Conservation (phyloP, 306 rosid species). For the Canavalia ensiformis region DNA sequence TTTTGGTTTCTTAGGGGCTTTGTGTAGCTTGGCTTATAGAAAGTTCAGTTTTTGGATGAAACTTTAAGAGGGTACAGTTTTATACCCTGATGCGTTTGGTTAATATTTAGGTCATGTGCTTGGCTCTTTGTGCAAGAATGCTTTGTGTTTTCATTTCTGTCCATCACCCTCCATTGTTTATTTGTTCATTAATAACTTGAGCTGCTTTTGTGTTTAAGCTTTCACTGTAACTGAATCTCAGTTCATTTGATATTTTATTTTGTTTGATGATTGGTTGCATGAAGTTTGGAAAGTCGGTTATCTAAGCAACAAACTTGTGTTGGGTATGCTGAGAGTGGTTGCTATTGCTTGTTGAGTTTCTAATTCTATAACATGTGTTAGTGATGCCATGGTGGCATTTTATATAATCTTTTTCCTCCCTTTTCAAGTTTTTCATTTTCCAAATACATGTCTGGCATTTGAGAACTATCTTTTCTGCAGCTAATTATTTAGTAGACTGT, state of each 20-base stretch:
- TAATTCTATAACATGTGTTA: not conserved
- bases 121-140: constrained; percentile 38
- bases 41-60: constrained; percentile 45
- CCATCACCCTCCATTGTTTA: not conserved
- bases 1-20: constrained; percentile 48
- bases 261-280: constrained; percentile 11
- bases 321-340: constrained; percentile 10
- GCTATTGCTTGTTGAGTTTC: constrained; percentile 20
- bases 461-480: not conserved
- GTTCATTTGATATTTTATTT: constrained; percentile 34
- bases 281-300: constrained; percentile 27
- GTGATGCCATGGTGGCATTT: not conserved
- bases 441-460: not conserved
- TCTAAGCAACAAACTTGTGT: constrained; percentile 17
- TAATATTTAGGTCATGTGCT: constrained; percentile 37
- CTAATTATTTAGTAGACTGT: not conserved
- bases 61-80: constrained; percentile 22
- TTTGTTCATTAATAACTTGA: constrained; percentile 23
- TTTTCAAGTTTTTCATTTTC: constrained; percentile 27
- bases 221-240: constrained; percentile 33
- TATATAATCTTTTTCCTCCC: not conserved
- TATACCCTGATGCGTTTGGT: constrained; percentile 25
- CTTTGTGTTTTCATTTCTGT: not conserved
- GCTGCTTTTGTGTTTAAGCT: constrained; percentile 40
- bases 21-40: constrained; percentile 34